phyloP scores from a whole-genome alignment of 139 green algal species.

The Nannochloris sp. region DNA sequence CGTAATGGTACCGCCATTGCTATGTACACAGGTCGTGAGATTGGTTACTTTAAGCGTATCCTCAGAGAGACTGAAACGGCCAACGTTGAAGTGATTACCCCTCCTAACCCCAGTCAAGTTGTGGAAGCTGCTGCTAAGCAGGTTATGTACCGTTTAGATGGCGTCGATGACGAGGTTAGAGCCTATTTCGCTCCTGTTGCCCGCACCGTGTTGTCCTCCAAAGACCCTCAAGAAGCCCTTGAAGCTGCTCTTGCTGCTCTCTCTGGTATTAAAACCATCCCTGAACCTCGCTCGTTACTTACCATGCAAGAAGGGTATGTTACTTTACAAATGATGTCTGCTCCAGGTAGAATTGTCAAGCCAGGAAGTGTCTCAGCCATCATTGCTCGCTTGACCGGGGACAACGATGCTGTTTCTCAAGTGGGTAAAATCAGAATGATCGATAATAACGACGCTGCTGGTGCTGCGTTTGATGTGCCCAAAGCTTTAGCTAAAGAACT shows the following conservation, averaged over 20 bases:
- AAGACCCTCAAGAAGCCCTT: slow-evolving; percentile 37
- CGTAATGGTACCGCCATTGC: slow-evolving; percentile 72
- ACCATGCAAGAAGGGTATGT: slow-evolving; percentile 64
- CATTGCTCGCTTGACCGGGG: slow-evolving; percentile 25
- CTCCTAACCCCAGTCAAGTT: slow-evolving; percentile 48
- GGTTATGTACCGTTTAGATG: slow-evolving; percentile 60
- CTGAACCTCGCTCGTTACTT: slow-evolving; percentile 56
- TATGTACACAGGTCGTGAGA: slow-evolving; percentile 62
- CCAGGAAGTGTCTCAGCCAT: slow-evolving; percentile 42
- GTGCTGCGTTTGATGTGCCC: slow-evolving; percentile 81
- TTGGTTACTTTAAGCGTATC: slow-evolving; percentile 54
- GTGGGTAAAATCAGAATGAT: slow-evolving; percentile 61
- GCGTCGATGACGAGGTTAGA: slow-evolving; percentile 64
- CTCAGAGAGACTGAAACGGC: slow-evolving; percentile 43
- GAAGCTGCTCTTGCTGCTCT: slow-evolving; percentile 76
- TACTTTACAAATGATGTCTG: slow-evolving; percentile 54
- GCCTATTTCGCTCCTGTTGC: slow-evolving; percentile 79
- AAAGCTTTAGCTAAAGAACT: slow-evolving; percentile 36
- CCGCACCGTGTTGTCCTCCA: slow-evolving; percentile 51
- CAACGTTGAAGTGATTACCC: slow-evolving; percentile 37
- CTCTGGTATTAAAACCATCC: slow-evolving; percentile 72
- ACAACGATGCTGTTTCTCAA: background rate
- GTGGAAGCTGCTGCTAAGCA: slow-evolving; percentile 48
- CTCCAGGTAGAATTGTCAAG: slow-evolving; percentile 29
- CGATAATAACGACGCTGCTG: slow-evolving; percentile 18